Base-by-base conservation (phyloP, 73 alveolate genomes). In the Blepharisma japonicum region DNA sequence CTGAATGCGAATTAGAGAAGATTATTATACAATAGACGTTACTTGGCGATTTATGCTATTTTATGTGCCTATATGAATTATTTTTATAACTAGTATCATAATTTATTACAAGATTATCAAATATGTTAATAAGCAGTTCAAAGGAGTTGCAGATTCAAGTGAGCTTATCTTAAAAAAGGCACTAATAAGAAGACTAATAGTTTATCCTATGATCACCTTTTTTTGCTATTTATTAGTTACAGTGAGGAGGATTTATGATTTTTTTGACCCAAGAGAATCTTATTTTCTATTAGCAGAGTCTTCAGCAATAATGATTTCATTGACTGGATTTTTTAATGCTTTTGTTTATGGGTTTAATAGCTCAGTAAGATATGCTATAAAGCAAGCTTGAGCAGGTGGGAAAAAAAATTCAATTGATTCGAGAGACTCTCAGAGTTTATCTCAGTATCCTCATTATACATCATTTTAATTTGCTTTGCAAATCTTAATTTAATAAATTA, bases 261-360 rank as follows among this genome's bases (percentile, higher is more conserved):
- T 32, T 53, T 14, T 53, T 53, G 67, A 11, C n/a, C 27, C 27
- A 53, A 20, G 67, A 14, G 23, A 53, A 53, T 11, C n/a, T 14
- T 14, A 53, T 53, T 53, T 53, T 53, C 23, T 2, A 14, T 53
- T 53, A 53, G 67, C n/a, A 14, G 27, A 14, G 2, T 53, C 23
- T 53, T 11, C 74, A 25, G 74, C 47, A 61, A 14, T 14, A 2
- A 18, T 61, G 46, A 39, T 39, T n/a, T n/a, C 74, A 20, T 25
- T 61, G 38, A 14, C 14, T 61, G 74, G 74, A 61, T 61, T n/a
- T 25, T 18, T 61, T 61, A 61, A 61, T 61, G 74, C 74, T 61
- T 14, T 61, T 61, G 74, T 61, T 0, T 61, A 61, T 61, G 74
- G 74, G 4, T 18, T 61, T 14, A 61, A 2, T 61, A 61, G 50